Conservation (phyloP, 495 filamentous ascomycete genomes). For the Bacidia rubella region DNA sequence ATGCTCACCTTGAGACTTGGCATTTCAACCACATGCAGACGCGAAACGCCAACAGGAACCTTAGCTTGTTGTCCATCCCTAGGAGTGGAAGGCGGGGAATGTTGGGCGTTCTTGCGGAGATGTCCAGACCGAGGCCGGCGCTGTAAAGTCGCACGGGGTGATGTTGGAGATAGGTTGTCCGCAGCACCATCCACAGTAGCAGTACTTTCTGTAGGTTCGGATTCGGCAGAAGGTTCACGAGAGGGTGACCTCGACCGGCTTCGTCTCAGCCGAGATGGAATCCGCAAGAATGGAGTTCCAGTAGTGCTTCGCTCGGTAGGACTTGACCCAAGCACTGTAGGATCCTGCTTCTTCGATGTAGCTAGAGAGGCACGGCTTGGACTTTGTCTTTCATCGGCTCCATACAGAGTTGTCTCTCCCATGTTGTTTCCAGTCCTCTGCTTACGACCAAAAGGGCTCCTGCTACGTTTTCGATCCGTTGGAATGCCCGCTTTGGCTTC, state of each 20-base stretch:
- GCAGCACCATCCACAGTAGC: background rate
- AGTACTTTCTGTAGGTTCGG: background rate
- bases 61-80: slow-evolving; percentile 21
- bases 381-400: background rate
- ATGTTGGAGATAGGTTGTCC: background rate
- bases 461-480: slow-evolving; percentile 5
- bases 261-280: slow-evolving; percentile 16
- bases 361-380: slow-evolving; percentile 2
- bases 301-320: slow-evolving; percentile 23
- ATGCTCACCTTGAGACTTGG: slow-evolving; percentile 33
- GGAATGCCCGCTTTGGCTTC: slow-evolving; percentile 7
- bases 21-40: slow-evolving; percentile 48
- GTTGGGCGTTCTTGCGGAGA: background rate
- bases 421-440: slow-evolving; percentile 1
- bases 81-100: background rate
- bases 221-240: background rate
- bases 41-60: slow-evolving; percentile 63
- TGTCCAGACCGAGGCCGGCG: background rate
- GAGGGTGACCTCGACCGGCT: slow-evolving; percentile 13
- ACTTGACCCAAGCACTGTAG: slow-evolving; percentile 13
- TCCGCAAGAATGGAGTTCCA: slow-evolving; percentile 27
- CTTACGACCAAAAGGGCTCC: slow-evolving; percentile 15
- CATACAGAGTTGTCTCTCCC: slow-evolving; percentile 2
- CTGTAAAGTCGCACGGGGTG: background rate
- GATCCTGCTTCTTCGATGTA: background rate